Evolutionary conservation across 2,329 filamentous ascomycete species (phyloP).

Genomic region (Thielaviopsis ethacetica): DNA sequence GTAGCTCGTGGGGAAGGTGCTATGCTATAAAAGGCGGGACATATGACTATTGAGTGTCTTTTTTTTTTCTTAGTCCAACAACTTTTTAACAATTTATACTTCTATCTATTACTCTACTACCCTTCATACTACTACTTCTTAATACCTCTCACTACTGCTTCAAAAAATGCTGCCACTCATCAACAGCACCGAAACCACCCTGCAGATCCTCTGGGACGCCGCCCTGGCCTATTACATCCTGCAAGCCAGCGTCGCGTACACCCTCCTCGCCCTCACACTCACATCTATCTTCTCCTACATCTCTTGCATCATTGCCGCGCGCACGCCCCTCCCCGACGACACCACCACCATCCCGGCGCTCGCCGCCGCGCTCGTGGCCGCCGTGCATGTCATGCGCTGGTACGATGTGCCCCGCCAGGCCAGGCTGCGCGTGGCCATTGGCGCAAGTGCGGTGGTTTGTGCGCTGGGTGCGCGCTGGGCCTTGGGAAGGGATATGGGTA

Average conservation of each 20-base stretch:
- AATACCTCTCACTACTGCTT: neutral
- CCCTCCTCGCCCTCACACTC: conserved; percentile 10
- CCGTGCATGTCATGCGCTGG: neutral
- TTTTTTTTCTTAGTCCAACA: neutral
- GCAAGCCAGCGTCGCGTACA: conserved; percentile 19
- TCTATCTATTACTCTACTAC: neutral
- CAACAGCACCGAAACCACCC: conserved; percentile 20
- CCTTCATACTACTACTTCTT: neutral
- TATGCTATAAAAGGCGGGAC: too few species aligned
- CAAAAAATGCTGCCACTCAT: conserved; percentile 14
- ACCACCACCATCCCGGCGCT: neutral
- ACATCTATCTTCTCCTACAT: neutral
- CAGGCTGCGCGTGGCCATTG: neutral
- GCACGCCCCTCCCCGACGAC: too few species aligned
- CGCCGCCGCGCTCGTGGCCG: neutral
- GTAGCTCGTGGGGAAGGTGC: too few species aligned
- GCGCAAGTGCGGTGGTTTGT: neutral
- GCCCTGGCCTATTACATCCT: conserved; percentile 21
- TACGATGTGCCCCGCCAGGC: neutral
- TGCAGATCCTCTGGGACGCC: conserved; percentile 23
- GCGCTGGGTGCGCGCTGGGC: neutral
- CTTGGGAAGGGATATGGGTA: neutral
- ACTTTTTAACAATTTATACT: neutral
- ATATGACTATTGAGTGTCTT: too few species aligned
- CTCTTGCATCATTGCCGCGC: too few species aligned